A percentile compares a stretch with the other conserved stretches of the same genome.
These are phyloP conservation scores for Arthrobotrys entomopaga DNA, from an alignment of 2,329 filamentous ascomycete genomes.

Conservation along the genomic window DNA sequence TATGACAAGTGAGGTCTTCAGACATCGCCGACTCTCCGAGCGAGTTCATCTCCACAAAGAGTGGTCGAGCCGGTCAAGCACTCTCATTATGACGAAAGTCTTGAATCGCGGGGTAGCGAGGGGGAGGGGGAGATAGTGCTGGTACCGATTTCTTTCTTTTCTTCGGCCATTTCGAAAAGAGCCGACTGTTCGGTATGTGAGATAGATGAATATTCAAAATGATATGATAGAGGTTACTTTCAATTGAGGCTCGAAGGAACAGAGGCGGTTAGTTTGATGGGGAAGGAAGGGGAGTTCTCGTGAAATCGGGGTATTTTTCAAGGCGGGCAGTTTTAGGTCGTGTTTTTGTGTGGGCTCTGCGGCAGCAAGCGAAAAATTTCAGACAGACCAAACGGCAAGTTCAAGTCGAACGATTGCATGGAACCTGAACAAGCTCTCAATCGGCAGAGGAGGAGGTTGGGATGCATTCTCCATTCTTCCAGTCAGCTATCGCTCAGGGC, in stretches of 20 bases:
- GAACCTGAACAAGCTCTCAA: too few species aligned
- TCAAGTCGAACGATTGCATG: neutral
- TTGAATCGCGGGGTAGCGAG: conserved; percentile 56
- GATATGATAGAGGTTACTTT: conserved; percentile 8
- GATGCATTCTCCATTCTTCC: too few species aligned
- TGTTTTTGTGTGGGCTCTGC: conserved; percentile 51
- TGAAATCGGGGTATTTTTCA: conserved; percentile 48
- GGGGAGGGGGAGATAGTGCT: conserved; percentile 21
- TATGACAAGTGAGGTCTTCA: neutral
- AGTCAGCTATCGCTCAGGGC: neutral
- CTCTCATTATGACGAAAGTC: conserved; percentile 58
- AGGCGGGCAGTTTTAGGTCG: conserved; percentile 49
- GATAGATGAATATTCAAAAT: neutral
- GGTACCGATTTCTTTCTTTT: conserved; percentile 55
- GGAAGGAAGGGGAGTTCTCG: conserved; percentile 16
- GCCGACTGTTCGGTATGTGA: neutral
- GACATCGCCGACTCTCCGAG: conserved; percentile 22
- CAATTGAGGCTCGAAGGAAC: conserved; percentile 37
- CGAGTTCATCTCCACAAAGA: conserved; percentile 22
- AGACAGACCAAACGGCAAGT: conserved; percentile 17
- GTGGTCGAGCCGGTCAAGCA: conserved; percentile 22
- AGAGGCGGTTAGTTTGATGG: conserved; percentile 9
- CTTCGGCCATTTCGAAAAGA: conserved; percentile 48
- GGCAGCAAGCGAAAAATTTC: conserved; percentile 54
- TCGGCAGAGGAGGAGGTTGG: too few species aligned